Base-by-base conservation (phyloP, 352 stramenopile genomes). In the Phytophthora pinifolia region DNA sequence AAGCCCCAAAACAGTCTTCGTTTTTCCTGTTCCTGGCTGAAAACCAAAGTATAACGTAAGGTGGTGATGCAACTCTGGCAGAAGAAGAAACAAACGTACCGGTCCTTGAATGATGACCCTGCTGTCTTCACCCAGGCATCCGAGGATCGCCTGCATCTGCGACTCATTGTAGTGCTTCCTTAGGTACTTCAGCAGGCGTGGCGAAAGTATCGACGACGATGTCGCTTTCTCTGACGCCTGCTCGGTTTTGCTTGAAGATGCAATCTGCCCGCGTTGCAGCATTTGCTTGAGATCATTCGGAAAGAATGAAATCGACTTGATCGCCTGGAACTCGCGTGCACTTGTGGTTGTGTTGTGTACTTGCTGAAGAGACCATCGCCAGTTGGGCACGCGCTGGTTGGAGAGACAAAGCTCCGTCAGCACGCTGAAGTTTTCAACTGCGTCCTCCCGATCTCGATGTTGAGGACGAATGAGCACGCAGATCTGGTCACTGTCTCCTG, bases 101-200 rank as follows among this genome's bases (percentile, higher is more conserved):
- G 83, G 83, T 63, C 83, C 83, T 70, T 94, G 83, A 53, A 94
- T 91, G 37, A 94, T 87, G 48, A 84, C 75, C 18, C 77, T 67
- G 44, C 68, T 80, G 27, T 82, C 59, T 17, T 88, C 68, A 9
- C 79, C 71, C 15, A 94, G 68, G 33, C 77, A 82, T 13, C 72
- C 76, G 9, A 86, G 55, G 50, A 94, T 94, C 9, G 83, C 81
- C 6, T 80, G 53, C 32, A 92, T 62, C 62, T 94, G 83, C 4
- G 82, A 84, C 18, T 67, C 43, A 67, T 94, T 94, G 56, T 89
- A 91, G 53, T 87, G 73, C 18, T 67, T 53, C 20, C 78, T 63
- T 10, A 94, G 65, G 17, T 79, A 62, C 18, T 69, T 66, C 7
- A 70, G 65, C 32, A 94, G 59, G 10, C 45, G 57, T 17, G 67